Base-by-base conservation (phyloP, 2,329 filamentous ascomycete genomes). In the Xylariaceae sp. region DNA sequence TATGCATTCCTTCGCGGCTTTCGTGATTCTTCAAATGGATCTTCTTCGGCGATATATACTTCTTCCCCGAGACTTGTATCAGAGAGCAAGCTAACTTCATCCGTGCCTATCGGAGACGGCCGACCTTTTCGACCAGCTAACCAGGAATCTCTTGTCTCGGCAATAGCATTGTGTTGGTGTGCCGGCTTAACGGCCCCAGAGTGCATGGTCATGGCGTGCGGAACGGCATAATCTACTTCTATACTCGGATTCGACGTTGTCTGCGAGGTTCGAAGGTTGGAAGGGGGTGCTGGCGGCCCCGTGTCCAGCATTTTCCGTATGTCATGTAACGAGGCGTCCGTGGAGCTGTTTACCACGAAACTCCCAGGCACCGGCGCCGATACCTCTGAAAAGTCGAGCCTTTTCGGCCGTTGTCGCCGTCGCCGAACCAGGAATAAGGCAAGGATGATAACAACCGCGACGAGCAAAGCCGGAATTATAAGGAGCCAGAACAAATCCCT, bases 301-400 rank as follows among this genome's bases (percentile, higher is more conserved):
- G 65, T 54, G 39, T 68, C 66, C 17, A 65, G 44, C 53, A 68
- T 63, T 21, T 52, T 60, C 40, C 53, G 61, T 36, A 63, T 45
- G 23, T 60, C 61, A 2, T 63, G 58, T 23, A 57, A 40, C 9
- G 60, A 61, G 6, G 47, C 58, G 11, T 62, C 60, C n/a, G 54
- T 60, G 7, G 64, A 53, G 16, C 58, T 61, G 28, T 67, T 65
- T 11, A 62, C 60, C 36, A 68, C 58, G 41, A 71, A 70, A 41
- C 47, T 68, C 6, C 69, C 69, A 5, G 70, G 66, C 21, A 72
- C 46, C 3, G 70, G 70, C 5, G 66, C 69, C 3, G 70, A 71
- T 11, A 73, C 66, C 33, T 71, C 59, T 17, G 54, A 48, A 11
- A 65, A 56, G 24, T 61, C 43, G 23, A 63, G 47, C n/a, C 60